Evolutionary conservation across 2,329 filamentous ascomycete genomes (phyloP), one percentile per base, ranked within the genome.

Genomic region (Teratosphaeriaceae sp.): DNA sequence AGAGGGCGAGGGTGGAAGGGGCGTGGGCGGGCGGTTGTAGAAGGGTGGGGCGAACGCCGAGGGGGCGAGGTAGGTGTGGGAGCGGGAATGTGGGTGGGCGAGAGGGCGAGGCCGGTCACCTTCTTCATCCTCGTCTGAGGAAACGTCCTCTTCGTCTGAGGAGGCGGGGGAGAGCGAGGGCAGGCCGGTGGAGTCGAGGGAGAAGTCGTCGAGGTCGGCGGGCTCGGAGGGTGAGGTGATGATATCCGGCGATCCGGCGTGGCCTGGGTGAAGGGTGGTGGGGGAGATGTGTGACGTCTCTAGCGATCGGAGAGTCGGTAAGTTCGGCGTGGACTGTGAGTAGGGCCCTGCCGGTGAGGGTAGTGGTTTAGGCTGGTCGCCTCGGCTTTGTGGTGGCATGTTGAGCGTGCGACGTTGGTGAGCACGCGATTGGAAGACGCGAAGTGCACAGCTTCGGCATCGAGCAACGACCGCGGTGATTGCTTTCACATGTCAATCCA

Each of bases 11-110:
- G 90, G 90, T 0, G 92, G 92, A 0, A 97, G 74, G 2, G 92
- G 90, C 2, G 88, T 96, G 0, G 92, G 92, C n/a, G 92, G 92
- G 2, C 90, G 81, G 51, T 94, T 94, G 72, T 98, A 98, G 72
- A 97, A 97, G 13, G 92, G 92, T 20, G 92, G 92, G 9, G 76
- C 78, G 62, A 83, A 85, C 50, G 62, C 55, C 9, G 55, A 54
- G 12, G 61, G 65, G 1, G 61, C 59, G 2, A 73, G 64, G 27
- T 71, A 65, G n/a, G 63, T 67, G 38, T 72, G 64, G 18, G 68
- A 70, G 34, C 65, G 64, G 3, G 65, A 71, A 47, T 57, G 59
- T 35, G 65, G 66, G 45, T 66, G 67, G 48, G 64, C 66, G 23
- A 69, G 63, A 22, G 64, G 69, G 22, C 59, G 63, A 26, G 51